A percentile compares a stretch with the other conserved stretches of the same genome.
Evolutionary conservation across 768 basidiomycete genomes (phyloP).

Genomic region (Termitomyces sp.): DNA sequence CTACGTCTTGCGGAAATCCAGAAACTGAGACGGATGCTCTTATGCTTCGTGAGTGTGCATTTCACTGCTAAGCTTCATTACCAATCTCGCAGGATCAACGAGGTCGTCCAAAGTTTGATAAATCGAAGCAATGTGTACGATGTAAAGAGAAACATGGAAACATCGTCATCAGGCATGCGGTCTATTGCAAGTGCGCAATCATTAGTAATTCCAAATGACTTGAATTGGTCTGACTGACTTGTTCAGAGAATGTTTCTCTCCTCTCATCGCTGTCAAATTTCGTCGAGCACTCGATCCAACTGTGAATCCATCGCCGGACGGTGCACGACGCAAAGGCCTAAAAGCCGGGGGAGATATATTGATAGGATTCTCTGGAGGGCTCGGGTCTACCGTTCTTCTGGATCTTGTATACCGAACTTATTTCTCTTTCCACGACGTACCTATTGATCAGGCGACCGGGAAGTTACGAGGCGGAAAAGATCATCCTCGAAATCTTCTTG

Average conservation of each 20-base stretch:
- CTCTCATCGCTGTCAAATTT: constrained; percentile 58
- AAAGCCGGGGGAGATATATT: constrained; percentile 66
- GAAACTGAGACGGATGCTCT: constrained; percentile 49
- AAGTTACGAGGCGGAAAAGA: constrained; percentile 49
- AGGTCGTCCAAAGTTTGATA: constrained; percentile 68
- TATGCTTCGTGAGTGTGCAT: constrained; percentile 54
- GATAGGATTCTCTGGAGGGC: constrained; percentile 73
- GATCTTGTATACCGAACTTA: constrained; percentile 62
- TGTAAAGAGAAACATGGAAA: constrained; percentile 65
- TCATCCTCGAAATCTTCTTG: constrained; percentile 55
- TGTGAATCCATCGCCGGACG: constrained; percentile 51
- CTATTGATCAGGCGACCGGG: constrained; percentile 15
- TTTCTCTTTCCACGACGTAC: constrained; percentile 28
- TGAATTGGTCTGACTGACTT: neutral
- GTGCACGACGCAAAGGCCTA: constrained; percentile 50
- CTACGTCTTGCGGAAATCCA: constrained; percentile 60
- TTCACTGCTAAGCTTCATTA: neutral
- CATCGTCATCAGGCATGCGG: constrained; percentile 70
- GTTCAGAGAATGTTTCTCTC: constrained; percentile 58
- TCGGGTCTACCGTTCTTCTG: constrained; percentile 67
- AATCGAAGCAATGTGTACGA: constrained; percentile 62
- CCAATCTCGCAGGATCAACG: constrained; percentile 5
- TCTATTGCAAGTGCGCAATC: constrained; percentile 77
- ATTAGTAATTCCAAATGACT: neutral
- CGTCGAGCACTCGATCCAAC: constrained; percentile 57